Evolutionary conservation across 2,329 filamentous ascomycete species (phyloP), one percentile per base, ranked within the genome.

Genomic region (Cladosporium sp.): DNA sequence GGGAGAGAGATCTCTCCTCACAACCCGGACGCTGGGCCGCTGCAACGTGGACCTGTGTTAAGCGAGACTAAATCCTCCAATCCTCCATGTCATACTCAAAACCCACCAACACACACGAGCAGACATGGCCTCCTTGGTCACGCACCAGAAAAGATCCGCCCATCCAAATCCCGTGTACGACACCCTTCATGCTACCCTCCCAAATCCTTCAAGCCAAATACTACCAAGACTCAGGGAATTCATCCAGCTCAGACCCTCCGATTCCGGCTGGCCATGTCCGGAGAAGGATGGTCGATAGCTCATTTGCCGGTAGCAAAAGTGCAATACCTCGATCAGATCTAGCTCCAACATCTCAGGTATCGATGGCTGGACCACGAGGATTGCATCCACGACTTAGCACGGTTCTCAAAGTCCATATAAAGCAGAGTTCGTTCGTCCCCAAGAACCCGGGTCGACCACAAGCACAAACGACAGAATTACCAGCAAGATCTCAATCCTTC

Each of bases 251-350:
- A 12, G n/a, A 28, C 15, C 19, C 14, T 28, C 36, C 52, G 11
- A 20, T 43, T 45, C 28, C 11, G 39, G 25, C n/a, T 5, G 28
- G 7, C 28, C 17, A 17, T 8, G 15, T 5, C 39, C 52, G 52
- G 52, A 47, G 52, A 47, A 45, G 52, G 52, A 55, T 45, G 40
- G 40, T 17, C 52, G 52, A 22, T 2, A n/a, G 28, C 42, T 56
- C 54, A 49, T 56, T 49, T 14, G 54, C n/a, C 37, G 54, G 25
- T 22, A n/a, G n/a, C 25, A 36, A 49, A 47, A 56, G 54, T 56
- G 54, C 54, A 49, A 56, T 56, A 22, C 40, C 54, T 56, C 30
- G 34, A 56, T 56, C 42, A 8, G 54, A 40, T 45, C 42, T 56
- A 56, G 54, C 17, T 25, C 42, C 47, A 40, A 39, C 20, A 49